These are phyloP conservation scores for Skeletonema marinoi DNA, from an alignment of 108 stramenopile species.

Conservation along the genomic window DNA sequence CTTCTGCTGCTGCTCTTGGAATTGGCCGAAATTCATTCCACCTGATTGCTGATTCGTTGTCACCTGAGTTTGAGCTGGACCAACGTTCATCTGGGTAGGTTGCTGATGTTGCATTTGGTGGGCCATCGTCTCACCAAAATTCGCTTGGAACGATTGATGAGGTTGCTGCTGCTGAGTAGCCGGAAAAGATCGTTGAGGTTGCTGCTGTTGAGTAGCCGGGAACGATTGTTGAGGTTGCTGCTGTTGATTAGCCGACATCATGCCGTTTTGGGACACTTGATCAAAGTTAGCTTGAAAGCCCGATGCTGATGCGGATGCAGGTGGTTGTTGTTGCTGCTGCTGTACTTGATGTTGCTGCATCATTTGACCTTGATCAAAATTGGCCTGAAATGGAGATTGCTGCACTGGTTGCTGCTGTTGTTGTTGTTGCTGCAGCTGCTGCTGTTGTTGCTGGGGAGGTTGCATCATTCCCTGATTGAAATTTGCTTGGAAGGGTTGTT, in stretches of 20 bases:
- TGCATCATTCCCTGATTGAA: slow-evolving; percentile 40
- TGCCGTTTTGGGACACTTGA: slow-evolving; percentile 6
- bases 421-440: slow-evolving; percentile 25
- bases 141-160: not conserved
- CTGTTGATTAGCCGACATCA: slow-evolving; percentile 20
- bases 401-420: slow-evolving; percentile 25
- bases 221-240: slow-evolving; percentile 21
- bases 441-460: slow-evolving; percentile 25
- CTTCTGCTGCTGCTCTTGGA: slow-evolving; percentile 7
- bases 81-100: not conserved
- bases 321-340: not conserved
- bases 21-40: slow-evolving; percentile 14
- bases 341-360: slow-evolving; percentile 2
- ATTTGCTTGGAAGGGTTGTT: slow-evolving; percentile 20
- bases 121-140: not conserved
- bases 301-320: not conserved
- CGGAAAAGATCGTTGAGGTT: slow-evolving; percentile 2
- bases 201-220: slow-evolving; percentile 11
- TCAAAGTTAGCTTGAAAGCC: slow-evolving; percentile 14
- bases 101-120: slow-evolving; percentile 8
- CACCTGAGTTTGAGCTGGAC: not conserved
- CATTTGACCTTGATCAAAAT: slow-evolving; percentile 20
- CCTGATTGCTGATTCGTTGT: not conserved
- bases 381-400: slow-evolving; percentile 25
- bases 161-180: slow-evolving; percentile 25